Evolutionary conservation across 1,284 basidiomycete genomes (phyloP).

Genomic region (Ganoderma lingzhi): DNA sequence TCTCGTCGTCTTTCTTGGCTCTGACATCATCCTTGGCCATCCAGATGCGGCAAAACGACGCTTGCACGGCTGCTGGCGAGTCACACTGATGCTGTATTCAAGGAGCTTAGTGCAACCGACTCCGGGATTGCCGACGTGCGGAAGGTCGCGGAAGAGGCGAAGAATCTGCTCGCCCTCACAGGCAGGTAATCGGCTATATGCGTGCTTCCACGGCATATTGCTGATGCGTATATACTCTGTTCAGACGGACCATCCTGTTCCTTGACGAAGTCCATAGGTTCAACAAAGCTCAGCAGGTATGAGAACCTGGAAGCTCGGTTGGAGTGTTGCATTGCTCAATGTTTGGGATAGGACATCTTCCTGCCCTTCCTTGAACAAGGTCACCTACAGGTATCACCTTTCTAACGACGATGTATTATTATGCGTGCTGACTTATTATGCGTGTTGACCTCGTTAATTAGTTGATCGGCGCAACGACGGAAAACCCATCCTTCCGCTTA

Average conservation of each 20-base stretch:
- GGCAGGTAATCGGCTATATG: conserved; percentile 56
- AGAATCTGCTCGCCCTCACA: conserved; percentile 71
- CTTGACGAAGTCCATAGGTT: conserved; percentile 93
- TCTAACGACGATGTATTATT: conserved; percentile 25
- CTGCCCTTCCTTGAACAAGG: conserved; percentile 85
- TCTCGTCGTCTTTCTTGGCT: not conserved
- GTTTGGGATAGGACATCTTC: conserved; percentile 68
- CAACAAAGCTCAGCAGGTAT: conserved; percentile 83
- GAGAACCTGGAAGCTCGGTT: not conserved
- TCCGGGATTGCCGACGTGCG: conserved; percentile 85
- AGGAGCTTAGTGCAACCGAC: conserved; percentile 80
- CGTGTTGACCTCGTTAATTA: conserved; percentile 38
- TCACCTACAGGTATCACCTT: conserved; percentile 65
- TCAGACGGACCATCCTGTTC: conserved; percentile 76
- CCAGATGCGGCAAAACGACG: conserved; percentile 82
- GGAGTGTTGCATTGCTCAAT: conserved; percentile 7
- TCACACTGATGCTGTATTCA: conserved; percentile 68
- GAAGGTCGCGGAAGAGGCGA: conserved; percentile 83
- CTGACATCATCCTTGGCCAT: not conserved
- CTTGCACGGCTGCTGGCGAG: conserved; percentile 76
- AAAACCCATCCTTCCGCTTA: conserved; percentile 91
- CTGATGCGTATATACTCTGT: conserved; percentile 17
- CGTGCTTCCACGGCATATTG: not conserved
- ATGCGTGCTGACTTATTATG: conserved; percentile 17
- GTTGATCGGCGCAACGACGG: conserved; percentile 90